These are phyloP conservation scores for Hypoxylon sp. DNA, from an alignment of 2,329 filamentous ascomycete species.

Conservation along the genomic window DNA sequence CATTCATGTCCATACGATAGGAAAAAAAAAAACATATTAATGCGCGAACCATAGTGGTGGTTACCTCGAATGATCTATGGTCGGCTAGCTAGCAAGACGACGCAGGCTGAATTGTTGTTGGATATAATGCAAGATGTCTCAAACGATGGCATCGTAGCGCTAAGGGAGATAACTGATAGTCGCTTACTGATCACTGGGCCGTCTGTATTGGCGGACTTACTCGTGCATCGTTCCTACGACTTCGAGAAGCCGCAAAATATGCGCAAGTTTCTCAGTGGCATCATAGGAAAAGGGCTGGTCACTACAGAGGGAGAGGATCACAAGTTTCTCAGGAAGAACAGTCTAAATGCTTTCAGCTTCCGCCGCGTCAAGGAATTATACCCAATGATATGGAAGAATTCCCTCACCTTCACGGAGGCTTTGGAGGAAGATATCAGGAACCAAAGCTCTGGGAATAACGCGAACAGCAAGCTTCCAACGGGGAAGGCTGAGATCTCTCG, in stretches of 20 bases:
- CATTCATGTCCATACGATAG: background rate
- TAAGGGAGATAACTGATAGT: constrained; percentile 39
- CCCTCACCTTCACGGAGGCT: constrained; percentile 54
- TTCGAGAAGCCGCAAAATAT: constrained; percentile 67
- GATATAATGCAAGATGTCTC: constrained; percentile 46
- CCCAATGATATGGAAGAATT: constrained; percentile 77
- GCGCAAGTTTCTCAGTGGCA: constrained; percentile 64
- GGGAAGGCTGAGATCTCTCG: constrained; percentile 57
- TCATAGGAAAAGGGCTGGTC: constrained; percentile 73
- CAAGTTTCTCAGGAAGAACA: constrained; percentile 77
- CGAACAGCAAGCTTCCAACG: constrained; percentile 16
- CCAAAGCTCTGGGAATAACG: constrained; percentile 19
- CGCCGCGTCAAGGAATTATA: constrained; percentile 79
- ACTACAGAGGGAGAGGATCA: constrained; percentile 79
- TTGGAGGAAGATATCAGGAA: constrained; percentile 60
- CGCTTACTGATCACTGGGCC: constrained; percentile 51
- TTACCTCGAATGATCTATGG: constrained; percentile 34
- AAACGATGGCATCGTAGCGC: constrained; percentile 45
- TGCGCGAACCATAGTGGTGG: constrained; percentile 32
- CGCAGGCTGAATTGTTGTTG: constrained; percentile 43
- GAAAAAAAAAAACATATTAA: constrained; percentile 7
- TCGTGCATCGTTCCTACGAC: constrained; percentile 67
- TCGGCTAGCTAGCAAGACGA: constrained; percentile 33
- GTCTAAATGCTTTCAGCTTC: constrained; percentile 77
- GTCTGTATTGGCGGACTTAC: constrained; percentile 64